phyloP scores from a whole-genome alignment of 2,329 filamentous ascomycete species.

The Penicillium sp. region DNA sequence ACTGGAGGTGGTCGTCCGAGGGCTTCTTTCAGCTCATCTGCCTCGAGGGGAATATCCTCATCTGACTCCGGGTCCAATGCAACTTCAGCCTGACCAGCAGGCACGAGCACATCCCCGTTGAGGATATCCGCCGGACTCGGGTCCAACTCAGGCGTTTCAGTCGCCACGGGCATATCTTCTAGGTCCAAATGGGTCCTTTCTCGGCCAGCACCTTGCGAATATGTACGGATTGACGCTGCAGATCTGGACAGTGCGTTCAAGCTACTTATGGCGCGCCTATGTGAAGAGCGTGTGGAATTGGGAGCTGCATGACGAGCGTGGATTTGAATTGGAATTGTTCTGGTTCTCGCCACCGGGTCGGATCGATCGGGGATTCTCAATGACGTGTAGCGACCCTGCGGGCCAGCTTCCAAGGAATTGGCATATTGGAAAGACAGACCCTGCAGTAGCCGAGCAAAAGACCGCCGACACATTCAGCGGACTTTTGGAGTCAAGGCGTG shows the following conservation, averaged over 20 bases:
- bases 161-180: constrained; percentile 9
- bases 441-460: constrained; percentile 23
- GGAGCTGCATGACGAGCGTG: constrained; percentile 18
- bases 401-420: constrained; percentile 26
- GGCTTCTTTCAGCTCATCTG: constrained; percentile 57
- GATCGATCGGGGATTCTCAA: constrained; percentile 27
- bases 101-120: constrained; percentile 12
- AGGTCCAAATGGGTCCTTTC: neutral
- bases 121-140: constrained; percentile 19
- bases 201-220: constrained; percentile 3
- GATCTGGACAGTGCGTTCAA: neutral
- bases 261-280: neutral
- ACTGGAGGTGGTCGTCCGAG: constrained; percentile 67
- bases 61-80: constrained; percentile 53
- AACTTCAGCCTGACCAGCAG: constrained; percentile 22
- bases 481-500: constrained; percentile 2
- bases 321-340: constrained; percentile 17
- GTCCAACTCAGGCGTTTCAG: constrained; percentile 1
- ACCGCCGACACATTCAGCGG: constrained; percentile 34
- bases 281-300: neutral
- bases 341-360: constrained; percentile 29
- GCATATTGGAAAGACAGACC: constrained; percentile 31
- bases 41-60: constrained; percentile 49
- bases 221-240: neutral
- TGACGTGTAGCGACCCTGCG: constrained; percentile 28